Base-by-base conservation (phyloP, 2,329 filamentous ascomycete genomes). In the Aspergillus intermedius region DNA sequence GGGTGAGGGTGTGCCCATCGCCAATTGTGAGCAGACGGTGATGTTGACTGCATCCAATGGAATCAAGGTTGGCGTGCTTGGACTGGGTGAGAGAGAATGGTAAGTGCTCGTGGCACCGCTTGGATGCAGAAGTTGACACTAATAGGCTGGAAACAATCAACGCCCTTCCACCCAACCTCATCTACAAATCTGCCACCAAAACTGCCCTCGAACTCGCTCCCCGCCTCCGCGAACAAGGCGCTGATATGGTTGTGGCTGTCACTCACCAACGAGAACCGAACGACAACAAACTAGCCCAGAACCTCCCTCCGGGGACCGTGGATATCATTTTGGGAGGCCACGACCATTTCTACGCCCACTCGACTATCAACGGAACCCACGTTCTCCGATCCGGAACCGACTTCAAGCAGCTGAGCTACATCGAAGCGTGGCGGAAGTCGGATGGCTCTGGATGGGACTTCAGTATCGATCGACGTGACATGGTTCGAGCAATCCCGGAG, bases 191-290 rank as follows among this genome's bases (percentile, higher is more conserved):
- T 7, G 88, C 88, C 3, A 84, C 79, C 5, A 79, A 81, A 48
- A 88, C 87, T 1, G 91, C 88, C 2, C 82, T 79, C 59, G 83
- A 90, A 62, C 75, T 95, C 1, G 82, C 89, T 0, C 87, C 88
- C 0, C 69, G 79, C 46, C 74, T 96, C 45, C 81, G 87, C 40
- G 81, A 80, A 43, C 78, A 90, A 60, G 90, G 90, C 1, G 88
- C 87, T 10, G 87, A 95, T 49, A 83, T 95, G 43, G 74, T 96
- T 51, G 77, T 96, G 23, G 88, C 87, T 3, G 71, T 95, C 2
- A 90, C 87, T 12, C 91, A 95, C 66, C 86, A 89, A 73, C 80
- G 90, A 41, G 88, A 95, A 67, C 88, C 88, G 10, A 95, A 95
- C 61, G 90, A 95, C 68, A 82, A 87, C 62, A 94, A 94, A 69